Conservation (phyloP, 2,329 filamentous ascomycete genomes). For the Diaporthe citriasiana region DNA sequence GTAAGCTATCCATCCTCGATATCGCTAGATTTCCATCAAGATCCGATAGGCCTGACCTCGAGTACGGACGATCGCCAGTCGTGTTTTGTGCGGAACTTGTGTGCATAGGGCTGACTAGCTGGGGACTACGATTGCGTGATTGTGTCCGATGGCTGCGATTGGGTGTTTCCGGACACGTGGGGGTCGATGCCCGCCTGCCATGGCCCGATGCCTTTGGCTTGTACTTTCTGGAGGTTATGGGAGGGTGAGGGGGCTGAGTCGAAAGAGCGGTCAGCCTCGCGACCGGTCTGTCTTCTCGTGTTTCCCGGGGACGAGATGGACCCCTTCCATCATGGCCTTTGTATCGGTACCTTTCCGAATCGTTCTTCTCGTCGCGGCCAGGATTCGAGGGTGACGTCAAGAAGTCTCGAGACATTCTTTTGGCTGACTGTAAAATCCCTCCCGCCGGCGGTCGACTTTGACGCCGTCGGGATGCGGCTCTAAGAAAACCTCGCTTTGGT, state of each 20-base stretch:
- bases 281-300: not conserved
- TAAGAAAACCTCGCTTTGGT: not conserved
- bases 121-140: not conserved
- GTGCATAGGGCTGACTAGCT: not conserved
- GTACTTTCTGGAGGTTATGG: not conserved
- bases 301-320: not conserved
- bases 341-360: not conserved
- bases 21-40: not conserved
- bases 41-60: not conserved
- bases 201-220: no score
- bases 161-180: not conserved
- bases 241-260: no score
- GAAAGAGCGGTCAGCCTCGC: not conserved
- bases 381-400: not conserved
- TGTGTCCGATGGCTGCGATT: not conserved
- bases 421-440: not conserved
- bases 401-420: not conserved
- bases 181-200: not conserved
- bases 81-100: not conserved
- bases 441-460: not conserved
- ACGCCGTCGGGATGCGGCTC: not conserved
- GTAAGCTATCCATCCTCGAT: constrained; percentile 5
- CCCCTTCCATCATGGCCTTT: no score
- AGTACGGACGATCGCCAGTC: not conserved
- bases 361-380: no score